Evolutionary conservation across 768 basidiomycete species (phyloP).

Genomic region (Coprinopsis sp.): DNA sequence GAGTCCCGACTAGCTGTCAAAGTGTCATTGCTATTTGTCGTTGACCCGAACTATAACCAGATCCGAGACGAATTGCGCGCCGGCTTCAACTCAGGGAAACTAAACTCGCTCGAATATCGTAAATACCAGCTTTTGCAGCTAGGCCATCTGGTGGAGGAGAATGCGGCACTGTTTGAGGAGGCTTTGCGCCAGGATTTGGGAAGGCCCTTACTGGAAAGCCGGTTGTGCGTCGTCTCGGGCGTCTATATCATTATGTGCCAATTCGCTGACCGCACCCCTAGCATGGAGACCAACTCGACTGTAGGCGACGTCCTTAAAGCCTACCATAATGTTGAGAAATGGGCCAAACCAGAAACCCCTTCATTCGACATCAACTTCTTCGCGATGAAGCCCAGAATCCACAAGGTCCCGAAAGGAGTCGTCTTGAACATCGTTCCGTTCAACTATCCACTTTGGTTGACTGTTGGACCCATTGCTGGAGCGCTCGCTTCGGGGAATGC

Average conservation of each 20-base stretch:
- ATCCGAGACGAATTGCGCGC: conserved; percentile 49
- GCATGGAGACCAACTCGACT: conserved; percentile 55
- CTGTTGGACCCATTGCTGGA: conserved; percentile 54
- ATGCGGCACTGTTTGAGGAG: conserved; percentile 52
- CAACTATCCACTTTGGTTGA: conserved; percentile 68
- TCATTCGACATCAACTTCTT: conserved; percentile 52
- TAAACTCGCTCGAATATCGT: conserved; percentile 60
- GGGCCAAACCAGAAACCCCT: conserved; percentile 63
- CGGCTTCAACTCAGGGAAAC: conserved; percentile 62
- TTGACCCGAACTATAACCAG: conserved; percentile 26
- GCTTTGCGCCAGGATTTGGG: conserved; percentile 61
- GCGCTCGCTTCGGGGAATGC: conserved; percentile 80
- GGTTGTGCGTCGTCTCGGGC: conserved; percentile 31
- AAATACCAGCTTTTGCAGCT: conserved; percentile 76
- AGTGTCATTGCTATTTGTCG: neutral
- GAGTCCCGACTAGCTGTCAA: conserved; percentile 8
- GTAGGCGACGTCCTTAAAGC: conserved; percentile 48
- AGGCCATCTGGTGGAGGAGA: conserved; percentile 71
- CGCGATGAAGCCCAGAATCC: conserved; percentile 56
- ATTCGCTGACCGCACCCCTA: no score
- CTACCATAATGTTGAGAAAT: conserved; percentile 63
- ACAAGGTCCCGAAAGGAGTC: conserved; percentile 74
- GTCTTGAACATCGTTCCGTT: conserved; percentile 66
- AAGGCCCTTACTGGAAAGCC: conserved; percentile 53
- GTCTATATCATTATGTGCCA: neutral